Evolutionary conservation across 75 land plant species (phyloP), one percentile per base, ranked within the genome.

Genomic region (Picea sitchensis): DNA sequence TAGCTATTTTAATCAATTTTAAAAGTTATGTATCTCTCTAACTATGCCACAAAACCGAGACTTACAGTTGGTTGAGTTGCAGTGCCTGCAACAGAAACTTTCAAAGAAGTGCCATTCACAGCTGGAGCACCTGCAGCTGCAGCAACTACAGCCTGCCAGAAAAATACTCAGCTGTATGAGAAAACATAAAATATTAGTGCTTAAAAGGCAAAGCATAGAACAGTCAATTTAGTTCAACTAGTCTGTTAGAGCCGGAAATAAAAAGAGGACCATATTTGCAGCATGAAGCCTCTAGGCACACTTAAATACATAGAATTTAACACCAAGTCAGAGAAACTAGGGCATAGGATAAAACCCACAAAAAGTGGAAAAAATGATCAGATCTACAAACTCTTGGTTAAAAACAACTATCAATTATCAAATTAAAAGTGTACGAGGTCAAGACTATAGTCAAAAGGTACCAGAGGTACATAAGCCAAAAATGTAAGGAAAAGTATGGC

Each of bases 11-110:
- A 32, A 3, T 41, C 18, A n/a, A 18, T 69, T 21, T 69, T 69
- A 20, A 18, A 18, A 64, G 38, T 5, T 23, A 21, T 17, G 11
- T 7, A 69, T 67, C 41, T 78, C 54, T 36, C 18, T 65, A 77
- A 23, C 14, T 80, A 17, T 59, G n/a, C 14, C 14, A 26, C 54
- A 61, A 32, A 80, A 59, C 56, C 56, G 9, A 51, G 11, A 81
- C 85, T 76, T 89, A 88, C 91, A 67, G 82, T 76, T 72, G 61
- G 61, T 80, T 84, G 93, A 56, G 87, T 32, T 51, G 88, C 81
- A 54, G 88, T 69, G 18, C 84, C 78, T 51, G 86, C 84, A 68
- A 87, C 34, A 21, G 92, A 83, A 54, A 78, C 76, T 78, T 92
- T 91, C 74, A 86, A 87, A 62, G 77, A 6, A 34, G 68, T 63